phyloP scores from a whole-genome alignment of 345 rosid genomes.

The Conringia planisiliqua region DNA sequence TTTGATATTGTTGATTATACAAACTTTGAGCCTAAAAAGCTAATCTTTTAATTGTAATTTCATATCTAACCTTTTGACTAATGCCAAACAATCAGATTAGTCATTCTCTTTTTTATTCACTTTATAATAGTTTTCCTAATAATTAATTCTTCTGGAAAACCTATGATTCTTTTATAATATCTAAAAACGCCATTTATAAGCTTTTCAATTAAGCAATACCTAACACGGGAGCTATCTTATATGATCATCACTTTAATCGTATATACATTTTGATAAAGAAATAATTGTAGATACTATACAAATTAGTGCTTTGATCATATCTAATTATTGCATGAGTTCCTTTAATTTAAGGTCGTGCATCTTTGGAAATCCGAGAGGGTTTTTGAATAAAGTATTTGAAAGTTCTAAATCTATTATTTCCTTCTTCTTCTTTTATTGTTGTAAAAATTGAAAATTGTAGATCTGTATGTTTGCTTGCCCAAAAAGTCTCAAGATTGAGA shows the following conservation, averaged over 20 bases:
- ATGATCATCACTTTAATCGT: constrained; percentile 17
- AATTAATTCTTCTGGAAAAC: constrained; percentile 2
- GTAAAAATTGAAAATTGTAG: background rate
- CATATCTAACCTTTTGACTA: constrained; percentile 46
- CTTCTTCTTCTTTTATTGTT: background rate
- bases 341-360: constrained; percentile 36
- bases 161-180: constrained; percentile 24
- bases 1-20: constrained; percentile 21
- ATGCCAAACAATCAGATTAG: constrained; percentile 23
- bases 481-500: background rate
- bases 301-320: constrained; percentile 33
- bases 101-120: constrained; percentile 36
- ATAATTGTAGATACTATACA: constrained; percentile 14
- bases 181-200: constrained; percentile 37
- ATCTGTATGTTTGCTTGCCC: background rate
- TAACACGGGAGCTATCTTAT: constrained; percentile 42
- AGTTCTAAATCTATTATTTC: background rate
- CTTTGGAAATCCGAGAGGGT: constrained; percentile 46
- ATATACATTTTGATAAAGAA: constrained; percentile 1
- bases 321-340: constrained; percentile 41
- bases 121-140: constrained; percentile 20
- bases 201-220: constrained; percentile 37
- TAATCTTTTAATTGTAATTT: constrained; percentile 8
- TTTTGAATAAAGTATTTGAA: constrained; percentile 30
- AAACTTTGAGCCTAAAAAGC: constrained; percentile 21